Conservation (phyloP, 768 basidiomycete species). For the Pulveroboletus sp. region DNA sequence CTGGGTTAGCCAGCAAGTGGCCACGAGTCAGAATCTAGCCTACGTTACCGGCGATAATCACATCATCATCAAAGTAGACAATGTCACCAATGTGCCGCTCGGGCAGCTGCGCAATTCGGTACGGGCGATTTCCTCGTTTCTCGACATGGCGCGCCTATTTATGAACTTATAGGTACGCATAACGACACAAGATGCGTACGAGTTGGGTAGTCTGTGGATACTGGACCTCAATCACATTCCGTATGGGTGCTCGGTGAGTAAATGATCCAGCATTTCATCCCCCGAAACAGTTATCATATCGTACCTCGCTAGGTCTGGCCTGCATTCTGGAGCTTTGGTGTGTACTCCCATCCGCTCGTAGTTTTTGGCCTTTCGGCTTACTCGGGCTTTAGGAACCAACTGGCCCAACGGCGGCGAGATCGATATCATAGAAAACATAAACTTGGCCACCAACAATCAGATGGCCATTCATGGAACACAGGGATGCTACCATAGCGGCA, state of each 20-base stretch:
- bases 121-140: neutral
- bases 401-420: slow-evolving; percentile 52
- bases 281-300: neutral
- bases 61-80: slow-evolving; percentile 74
- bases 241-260: slow-evolving; percentile 53
- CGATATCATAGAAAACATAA: slow-evolving; percentile 62
- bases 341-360: neutral
- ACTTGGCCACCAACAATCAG: slow-evolving; percentile 48
- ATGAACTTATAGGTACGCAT: slow-evolving; percentile 38
- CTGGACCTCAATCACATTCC: slow-evolving; percentile 48
- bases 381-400: slow-evolving; percentile 12
- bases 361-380: neutral
- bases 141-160: neutral
- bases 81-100: slow-evolving; percentile 48
- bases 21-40: slow-evolving; percentile 47
- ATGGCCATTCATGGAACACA: slow-evolving; percentile 50
- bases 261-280: neutral
- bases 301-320: slow-evolving; percentile 25
- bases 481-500: slow-evolving; percentile 35
- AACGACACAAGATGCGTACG: slow-evolving; percentile 40
- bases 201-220: slow-evolving; percentile 44
- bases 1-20: slow-evolving; percentile 48
- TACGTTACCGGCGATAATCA: slow-evolving; percentile 59
- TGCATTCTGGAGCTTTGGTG: slow-evolving; percentile 32
- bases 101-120: slow-evolving; percentile 61